Evolutionary conservation across 2,329 filamentous ascomycete genomes (phyloP).

Genomic region (Gaeumannomyces sp.): DNA sequence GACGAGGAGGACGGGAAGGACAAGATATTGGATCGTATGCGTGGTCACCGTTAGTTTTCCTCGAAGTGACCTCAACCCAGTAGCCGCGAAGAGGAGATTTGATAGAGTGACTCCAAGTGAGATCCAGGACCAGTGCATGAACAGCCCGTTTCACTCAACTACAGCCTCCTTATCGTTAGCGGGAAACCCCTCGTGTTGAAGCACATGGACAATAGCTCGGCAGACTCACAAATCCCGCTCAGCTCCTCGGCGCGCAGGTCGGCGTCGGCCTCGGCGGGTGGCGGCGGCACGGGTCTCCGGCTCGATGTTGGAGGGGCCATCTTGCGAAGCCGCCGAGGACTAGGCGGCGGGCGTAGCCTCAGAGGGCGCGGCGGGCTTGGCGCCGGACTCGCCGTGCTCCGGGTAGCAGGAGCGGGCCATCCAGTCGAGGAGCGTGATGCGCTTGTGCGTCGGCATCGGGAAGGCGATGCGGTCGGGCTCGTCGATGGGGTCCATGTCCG

Average conservation of each 20-base stretch:
- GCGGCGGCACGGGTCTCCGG: not conserved
- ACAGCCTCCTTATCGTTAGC: no score
- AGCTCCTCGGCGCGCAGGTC: not conserved
- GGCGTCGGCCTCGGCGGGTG: not conserved
- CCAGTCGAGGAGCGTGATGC: conserved; percentile 28
- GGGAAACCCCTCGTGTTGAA: no score
- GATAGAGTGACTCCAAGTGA: not conserved
- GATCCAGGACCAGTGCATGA: no score
- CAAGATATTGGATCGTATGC: not conserved
- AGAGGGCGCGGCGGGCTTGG: conserved; percentile 11
- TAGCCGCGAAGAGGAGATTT: not conserved
- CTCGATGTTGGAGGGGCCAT: not conserved
- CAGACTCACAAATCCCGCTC: not conserved
- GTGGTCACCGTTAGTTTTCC: not conserved
- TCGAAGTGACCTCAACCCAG: not conserved
- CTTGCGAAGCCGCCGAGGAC: not conserved
- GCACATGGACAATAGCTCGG: no score
- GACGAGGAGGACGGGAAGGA: no score
- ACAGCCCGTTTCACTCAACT: not conserved
- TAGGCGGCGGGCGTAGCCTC: not conserved
- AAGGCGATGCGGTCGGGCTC: conserved; percentile 14
- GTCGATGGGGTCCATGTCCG: not conserved
- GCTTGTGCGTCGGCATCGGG: conserved; percentile 21
- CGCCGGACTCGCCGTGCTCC: conserved; percentile 11
- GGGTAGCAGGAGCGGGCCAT: conserved; percentile 24